Evolutionary conservation across 352 stramenopile genomes (phyloP).

Genomic region (Globisporangium cylindrosporum): DNA sequence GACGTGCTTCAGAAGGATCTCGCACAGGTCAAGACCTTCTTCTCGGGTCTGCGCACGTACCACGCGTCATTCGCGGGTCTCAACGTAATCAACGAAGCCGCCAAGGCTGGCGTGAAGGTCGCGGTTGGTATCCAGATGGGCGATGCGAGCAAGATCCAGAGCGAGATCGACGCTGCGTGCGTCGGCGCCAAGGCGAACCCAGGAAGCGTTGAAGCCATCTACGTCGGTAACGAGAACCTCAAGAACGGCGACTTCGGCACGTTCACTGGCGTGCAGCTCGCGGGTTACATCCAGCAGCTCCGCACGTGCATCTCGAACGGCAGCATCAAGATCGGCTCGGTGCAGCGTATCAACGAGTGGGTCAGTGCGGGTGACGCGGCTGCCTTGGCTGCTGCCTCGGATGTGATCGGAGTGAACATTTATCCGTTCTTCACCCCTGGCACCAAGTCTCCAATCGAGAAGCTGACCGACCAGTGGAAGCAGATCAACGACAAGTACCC

Average conservation of each 20-base stretch:
- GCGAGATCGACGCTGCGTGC: constrained; percentile 61
- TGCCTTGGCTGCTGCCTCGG: constrained; percentile 25
- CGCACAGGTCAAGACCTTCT: constrained; percentile 28
- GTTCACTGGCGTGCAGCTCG: constrained; percentile 33
- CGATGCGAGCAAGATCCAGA: constrained; percentile 32
- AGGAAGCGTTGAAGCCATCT: constrained; percentile 45
- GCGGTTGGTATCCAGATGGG: constrained; percentile 62
- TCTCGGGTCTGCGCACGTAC: constrained; percentile 58
- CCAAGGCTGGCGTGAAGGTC: constrained; percentile 42
- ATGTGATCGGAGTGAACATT: constrained; percentile 47
- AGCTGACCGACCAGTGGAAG: constrained; percentile 32
- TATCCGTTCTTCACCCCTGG: constrained; percentile 47
- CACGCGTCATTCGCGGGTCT: constrained; percentile 48
- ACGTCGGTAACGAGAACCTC: constrained; percentile 77
- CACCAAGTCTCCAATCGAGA: constrained; percentile 28
- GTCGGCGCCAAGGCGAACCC: constrained; percentile 38
- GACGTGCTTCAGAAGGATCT: constrained; percentile 35
- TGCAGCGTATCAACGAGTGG: constrained; percentile 45
- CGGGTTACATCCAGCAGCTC: constrained; percentile 53
- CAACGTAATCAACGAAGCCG: constrained; percentile 50
- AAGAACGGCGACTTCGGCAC: constrained; percentile 46
- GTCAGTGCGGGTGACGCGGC: constrained; percentile 24
- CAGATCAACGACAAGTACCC: constrained; percentile 33
- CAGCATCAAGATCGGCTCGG: constrained; percentile 51
- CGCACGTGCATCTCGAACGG: constrained; percentile 39